These are phyloP conservation scores for Xylaria palmicola DNA, from an alignment of 495 filamentous ascomycete species.

Conservation along the genomic window DNA sequence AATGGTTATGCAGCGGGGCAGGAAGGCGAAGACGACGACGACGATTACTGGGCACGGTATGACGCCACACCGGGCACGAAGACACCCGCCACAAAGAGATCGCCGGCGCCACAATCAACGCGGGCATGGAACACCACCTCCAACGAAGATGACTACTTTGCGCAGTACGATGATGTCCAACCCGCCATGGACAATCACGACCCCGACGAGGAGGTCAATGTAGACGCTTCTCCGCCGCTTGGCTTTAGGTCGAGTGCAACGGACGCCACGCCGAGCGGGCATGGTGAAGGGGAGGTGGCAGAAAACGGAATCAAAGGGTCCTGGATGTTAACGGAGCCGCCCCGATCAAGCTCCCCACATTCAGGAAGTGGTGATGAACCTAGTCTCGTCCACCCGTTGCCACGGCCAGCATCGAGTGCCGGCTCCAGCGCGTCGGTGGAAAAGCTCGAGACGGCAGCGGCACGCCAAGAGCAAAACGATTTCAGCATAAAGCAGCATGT, in stretches of 20 bases:
- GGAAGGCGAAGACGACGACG: slow-evolving; percentile 66
- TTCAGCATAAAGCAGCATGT: slow-evolving; percentile 88
- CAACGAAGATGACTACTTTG: slow-evolving; percentile 77
- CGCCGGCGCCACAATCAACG: slow-evolving; percentile 52
- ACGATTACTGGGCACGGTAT: slow-evolving; percentile 93
- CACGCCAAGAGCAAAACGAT: slow-evolving; percentile 65
- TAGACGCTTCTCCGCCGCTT: slow-evolving; percentile 37
- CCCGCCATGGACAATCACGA: slow-evolving; percentile 90
- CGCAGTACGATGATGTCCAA: slow-evolving; percentile 84
- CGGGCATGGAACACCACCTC: slow-evolving; percentile 26
- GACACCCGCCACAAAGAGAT: slow-evolving; percentile 67
- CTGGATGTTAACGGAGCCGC: slow-evolving; percentile 41
- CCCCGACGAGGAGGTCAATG: slow-evolving; percentile 59
- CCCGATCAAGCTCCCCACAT: slow-evolving; percentile 40
- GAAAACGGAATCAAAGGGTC: slow-evolving; percentile 27
- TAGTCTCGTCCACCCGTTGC: slow-evolving; percentile 38
- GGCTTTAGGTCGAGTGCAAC: slow-evolving; percentile 25
- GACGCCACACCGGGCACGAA: slow-evolving; percentile 72
- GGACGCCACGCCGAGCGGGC: slow-evolving; percentile 23
- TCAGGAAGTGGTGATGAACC: slow-evolving; percentile 27
- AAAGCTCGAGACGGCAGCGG: slow-evolving; percentile 64
- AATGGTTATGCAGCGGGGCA: slow-evolving; percentile 20
- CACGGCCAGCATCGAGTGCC: slow-evolving; percentile 53
- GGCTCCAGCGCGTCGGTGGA: slow-evolving; percentile 59
- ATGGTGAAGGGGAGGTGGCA: slow-evolving; percentile 26